Evolutionary conservation across 192 early-diverging fungal genomes (phyloP).

Genomic region (Martensiomyces pterosporus): DNA sequence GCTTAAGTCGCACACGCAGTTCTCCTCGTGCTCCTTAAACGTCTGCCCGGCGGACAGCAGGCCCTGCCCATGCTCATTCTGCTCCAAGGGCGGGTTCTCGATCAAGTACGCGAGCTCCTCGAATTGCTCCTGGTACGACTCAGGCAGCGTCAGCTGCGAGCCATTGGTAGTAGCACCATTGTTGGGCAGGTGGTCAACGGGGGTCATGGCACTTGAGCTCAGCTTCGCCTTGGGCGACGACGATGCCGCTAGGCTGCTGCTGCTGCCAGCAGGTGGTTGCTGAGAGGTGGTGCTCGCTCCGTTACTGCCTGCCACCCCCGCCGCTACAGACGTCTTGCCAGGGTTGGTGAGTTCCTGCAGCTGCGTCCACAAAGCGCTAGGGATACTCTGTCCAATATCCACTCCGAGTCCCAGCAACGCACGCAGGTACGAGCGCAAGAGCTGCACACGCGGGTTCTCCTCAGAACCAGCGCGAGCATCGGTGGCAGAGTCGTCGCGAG

Average conservation of each 20-base stretch:
- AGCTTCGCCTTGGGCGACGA: too few relatives aligned
- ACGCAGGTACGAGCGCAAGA: constrained; percentile 25
- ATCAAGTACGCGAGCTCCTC: constrained; percentile 19
- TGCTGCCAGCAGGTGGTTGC: too few relatives aligned
- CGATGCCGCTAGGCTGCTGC: background rate
- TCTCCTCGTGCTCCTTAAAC: constrained; percentile 22
- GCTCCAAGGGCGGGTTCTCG: constrained; percentile 10
- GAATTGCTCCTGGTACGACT: constrained; percentile 11
- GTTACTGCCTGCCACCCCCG: constrained; percentile 5
- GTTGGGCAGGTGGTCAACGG: background rate
- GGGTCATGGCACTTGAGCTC: too few relatives aligned
- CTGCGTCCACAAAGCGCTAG: constrained; percentile 32
- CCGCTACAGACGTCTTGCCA: background rate
- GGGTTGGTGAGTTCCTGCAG: constrained; percentile 1
- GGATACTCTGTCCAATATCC: constrained; percentile 11
- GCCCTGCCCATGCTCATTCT: constrained; percentile 16
- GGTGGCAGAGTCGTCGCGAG: background rate
- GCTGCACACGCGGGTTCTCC: constrained; percentile 2
- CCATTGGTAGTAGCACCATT: too few relatives aligned
- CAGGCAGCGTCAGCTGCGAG: constrained; percentile 1
- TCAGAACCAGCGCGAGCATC: too few relatives aligned
- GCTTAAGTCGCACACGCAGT: constrained; percentile 42
- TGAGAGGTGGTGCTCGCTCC: too few relatives aligned
- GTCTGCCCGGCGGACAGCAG: constrained; percentile 12
- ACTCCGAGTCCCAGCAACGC: constrained; percentile 35